phyloP scores from a whole-genome alignment of 2,329 filamentous ascomycete species.

The Xylaria hypoxylon region DNA sequence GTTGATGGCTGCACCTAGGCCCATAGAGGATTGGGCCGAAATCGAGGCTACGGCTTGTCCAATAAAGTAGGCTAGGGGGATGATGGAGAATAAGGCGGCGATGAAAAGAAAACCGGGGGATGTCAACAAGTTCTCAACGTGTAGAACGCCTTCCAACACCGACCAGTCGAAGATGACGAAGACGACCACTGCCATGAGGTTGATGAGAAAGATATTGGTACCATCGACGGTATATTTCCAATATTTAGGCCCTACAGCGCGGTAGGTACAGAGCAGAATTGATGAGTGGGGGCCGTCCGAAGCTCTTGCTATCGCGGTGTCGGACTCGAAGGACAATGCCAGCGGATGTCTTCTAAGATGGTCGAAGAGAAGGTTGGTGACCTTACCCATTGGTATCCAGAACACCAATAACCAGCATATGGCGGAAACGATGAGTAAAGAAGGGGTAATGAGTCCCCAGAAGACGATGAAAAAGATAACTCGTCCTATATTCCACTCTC shows the following conservation, averaged over 20 bases:
- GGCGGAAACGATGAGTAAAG: constrained; percentile 84
- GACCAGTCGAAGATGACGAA: constrained; percentile 96
- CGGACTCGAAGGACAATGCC: constrained; percentile 91
- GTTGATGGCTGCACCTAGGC: constrained; percentile 94
- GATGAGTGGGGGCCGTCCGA: constrained; percentile 81
- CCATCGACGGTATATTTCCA: constrained; percentile 99
- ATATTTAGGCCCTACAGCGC: constrained; percentile 92
- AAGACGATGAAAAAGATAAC: constrained; percentile 98
- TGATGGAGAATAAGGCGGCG: constrained; percentile 88
- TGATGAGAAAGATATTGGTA: constrained; percentile 99
- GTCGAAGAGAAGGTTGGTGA: constrained; percentile 88
- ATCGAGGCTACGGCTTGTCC: constrained; percentile 98
- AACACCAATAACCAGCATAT: constrained; percentile 98
- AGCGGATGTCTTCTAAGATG: constrained; percentile 93
- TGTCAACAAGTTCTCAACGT: constrained; percentile 79
- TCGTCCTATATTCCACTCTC: constrained; percentile 93
- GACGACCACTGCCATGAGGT: constrained; percentile 90
- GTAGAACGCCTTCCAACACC: constrained; percentile 76
- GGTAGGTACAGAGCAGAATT: constrained; percentile 95
- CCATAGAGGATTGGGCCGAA: constrained; percentile 98
- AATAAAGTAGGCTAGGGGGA: constrained; percentile 97
- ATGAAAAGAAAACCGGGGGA: constrained; percentile 88
- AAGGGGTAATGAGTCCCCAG: constrained; percentile 89
- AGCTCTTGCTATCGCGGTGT: constrained; percentile 78
- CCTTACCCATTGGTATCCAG: constrained; percentile 98